Evolutionary conservation across 2,329 filamentous ascomycete genomes (phyloP), one percentile per base, ranked within the genome.

Genomic region (Kalmusia sp.): DNA sequence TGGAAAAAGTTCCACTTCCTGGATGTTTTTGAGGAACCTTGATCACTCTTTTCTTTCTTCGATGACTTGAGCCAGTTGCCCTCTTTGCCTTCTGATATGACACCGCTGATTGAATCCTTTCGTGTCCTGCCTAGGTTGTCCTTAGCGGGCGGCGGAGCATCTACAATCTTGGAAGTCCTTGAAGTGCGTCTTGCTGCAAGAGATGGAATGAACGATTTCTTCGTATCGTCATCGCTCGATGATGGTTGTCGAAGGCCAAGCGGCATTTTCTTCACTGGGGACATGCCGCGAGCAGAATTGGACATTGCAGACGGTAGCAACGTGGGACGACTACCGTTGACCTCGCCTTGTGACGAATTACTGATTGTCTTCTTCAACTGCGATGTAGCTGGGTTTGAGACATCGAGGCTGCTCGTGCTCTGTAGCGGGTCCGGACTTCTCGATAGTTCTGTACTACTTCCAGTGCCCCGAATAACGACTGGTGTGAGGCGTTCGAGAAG

Each of bases 1-100:
- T 86, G 83, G 53, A 87, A 86, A 58, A 87, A 84, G 59, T 84
- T 86, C 83, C 83, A 86, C 69, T 78, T 79, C 55, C 73, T 72
- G 19, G 73, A 62, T 15, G 75, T 65, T 64, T 79, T 80, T 15
- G 60, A 51, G 40, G 58, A 67, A 38, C 67, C 61, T 53, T 72
- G 61, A 43, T 67, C 57, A n/a, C 53, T 63, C 44, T 70, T 57
- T 4, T 54, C 46, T 51, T 70, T 66, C 55, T 71, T 72, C 12
- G 68, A 70, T 11, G 66, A 61, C 28, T 69, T 72, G 34, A 77
- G 55, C 74, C 74, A 75, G 24, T 66, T 66, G 14, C 74, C 67
- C 57, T 79, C 76, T 49, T 69, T 73, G 15, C 65, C 64, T 22
- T 75, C 69, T 17, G 58, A 57, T 21, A 40, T 38, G 28, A 58